Evolutionary conservation across 1,284 basidiomycete genomes (phyloP).

Genomic region (Tremellales sp.): DNA sequence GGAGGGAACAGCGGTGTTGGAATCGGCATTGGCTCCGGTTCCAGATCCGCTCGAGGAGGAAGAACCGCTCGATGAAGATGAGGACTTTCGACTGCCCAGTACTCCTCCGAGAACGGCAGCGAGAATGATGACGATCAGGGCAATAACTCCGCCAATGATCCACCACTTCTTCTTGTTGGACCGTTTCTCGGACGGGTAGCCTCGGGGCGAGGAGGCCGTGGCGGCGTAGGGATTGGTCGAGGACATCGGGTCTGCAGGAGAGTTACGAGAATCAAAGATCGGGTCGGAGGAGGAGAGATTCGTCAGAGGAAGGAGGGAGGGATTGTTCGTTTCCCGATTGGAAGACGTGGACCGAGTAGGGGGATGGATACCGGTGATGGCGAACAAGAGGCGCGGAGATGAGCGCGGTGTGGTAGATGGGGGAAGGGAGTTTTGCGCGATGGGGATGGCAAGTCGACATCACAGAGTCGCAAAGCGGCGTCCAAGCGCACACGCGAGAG

Average conservation of each 20-base stretch:
- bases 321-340: neutral
- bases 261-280: conserved; percentile 1
- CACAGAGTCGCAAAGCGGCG: neutral
- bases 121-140: conserved; percentile 63
- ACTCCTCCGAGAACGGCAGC: conserved; percentile 76
- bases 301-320: conserved; percentile 1
- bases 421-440: neutral
- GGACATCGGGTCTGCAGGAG: conserved; percentile 43
- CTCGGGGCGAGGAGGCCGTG: conserved; percentile 18
- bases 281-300: neutral
- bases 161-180: conserved; percentile 48
- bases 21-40: conserved; percentile 16
- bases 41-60: conserved; percentile 53
- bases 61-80: conserved; percentile 7
- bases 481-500: neutral
- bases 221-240: conserved; percentile 39
- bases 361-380: neutral
- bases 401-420: neutral
- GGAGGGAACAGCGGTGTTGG: conserved; percentile 33
- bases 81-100: conserved; percentile 55
- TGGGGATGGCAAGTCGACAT: neutral
- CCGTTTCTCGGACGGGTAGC: conserved; percentile 24
- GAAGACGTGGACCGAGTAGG: neutral
- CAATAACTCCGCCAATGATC: conserved; percentile 41
- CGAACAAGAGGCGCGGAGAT: conserved; percentile 5